Base-by-base conservation (phyloP, 805 yeast species). In the Candida vaughaniae region DNA sequence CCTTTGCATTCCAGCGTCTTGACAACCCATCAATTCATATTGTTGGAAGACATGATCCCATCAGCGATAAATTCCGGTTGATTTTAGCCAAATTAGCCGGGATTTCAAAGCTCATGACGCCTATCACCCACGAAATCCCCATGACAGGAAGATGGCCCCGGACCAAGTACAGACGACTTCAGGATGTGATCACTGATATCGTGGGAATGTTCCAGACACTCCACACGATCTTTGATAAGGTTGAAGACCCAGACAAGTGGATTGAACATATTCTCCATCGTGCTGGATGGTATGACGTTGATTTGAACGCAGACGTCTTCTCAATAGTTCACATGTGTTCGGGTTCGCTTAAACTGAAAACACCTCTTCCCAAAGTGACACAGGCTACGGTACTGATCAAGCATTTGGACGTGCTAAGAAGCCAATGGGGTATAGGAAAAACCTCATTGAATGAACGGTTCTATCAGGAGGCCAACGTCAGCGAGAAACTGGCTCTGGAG, bases 121-220 rank as follows among this genome's bases (percentile, higher is more conserved):
- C 65, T 2, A 46, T 61, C 11, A 42, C 47, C 20, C 58, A 60
- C 30, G 67, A 63, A 39, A 35, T 56, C 5, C 56, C 61, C 0
- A 22, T 61, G 5, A 44, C 56, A 2, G 67, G 69, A 1, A 27
- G 42, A 15, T 63, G 67, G 67, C 67, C 69, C 0, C 46, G 44
- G 11, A 39, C 39, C 12, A 57, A 53, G 27, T 63, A 62, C 30
- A 37, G 28, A 11, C 42, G 42, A 31, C 38, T 63, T 8, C 59
- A 52, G 25, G 37, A 34, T 4, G 43, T 48, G 9, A 33, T 58
- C 7, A 49, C 51, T 14, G 64, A 62, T 33, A 43, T 59, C 3
- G 39, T 53, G 2, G 60, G 52, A 41, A 42, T 63, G 28, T 60
- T 59, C 37, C 52, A 41, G 29, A 39, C 56, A 27, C 39, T 60